Evolutionary conservation across 2,329 filamentous ascomycete genomes (phyloP).

Genomic region (Podosphaera xanthii): DNA sequence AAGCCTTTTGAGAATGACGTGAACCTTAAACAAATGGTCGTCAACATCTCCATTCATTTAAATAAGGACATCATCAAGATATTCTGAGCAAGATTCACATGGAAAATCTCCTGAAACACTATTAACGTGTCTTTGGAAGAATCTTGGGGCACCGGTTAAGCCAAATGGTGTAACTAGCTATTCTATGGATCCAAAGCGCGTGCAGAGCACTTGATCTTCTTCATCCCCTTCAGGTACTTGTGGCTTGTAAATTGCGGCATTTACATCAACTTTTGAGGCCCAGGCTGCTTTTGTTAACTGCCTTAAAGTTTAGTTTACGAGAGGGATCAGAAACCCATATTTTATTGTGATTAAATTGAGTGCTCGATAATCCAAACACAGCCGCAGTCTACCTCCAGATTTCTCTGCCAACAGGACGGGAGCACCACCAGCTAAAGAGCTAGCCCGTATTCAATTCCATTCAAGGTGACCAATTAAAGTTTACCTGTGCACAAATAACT

Average conservation of each 20-base stretch:
- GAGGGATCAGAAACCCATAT: neutral
- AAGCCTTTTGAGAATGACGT: neutral
- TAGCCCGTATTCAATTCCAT: neutral
- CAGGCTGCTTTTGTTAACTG: neutral
- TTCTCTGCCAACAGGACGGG: neutral
- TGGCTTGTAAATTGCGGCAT: neutral
- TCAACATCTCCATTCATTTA: neutral
- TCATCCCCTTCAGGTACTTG: neutral
- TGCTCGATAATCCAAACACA: neutral
- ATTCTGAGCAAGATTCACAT: neutral
- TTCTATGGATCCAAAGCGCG: neutral
- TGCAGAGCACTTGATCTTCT: neutral
- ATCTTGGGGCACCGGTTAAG: neutral
- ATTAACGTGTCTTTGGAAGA: neutral
- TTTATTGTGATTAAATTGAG: neutral
- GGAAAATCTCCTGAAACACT: neutral
- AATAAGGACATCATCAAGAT: neutral
- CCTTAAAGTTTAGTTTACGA: neutral
- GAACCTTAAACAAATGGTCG: neutral
- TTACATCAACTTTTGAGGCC: neutral
- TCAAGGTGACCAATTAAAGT: neutral
- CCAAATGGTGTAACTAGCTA: neutral
- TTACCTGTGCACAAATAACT: neutral
- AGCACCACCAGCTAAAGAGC: neutral
- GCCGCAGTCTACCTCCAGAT: neutral